Conservation (phyloP, 495 filamentous ascomycete genomes). For the Daldinia decipiens region DNA sequence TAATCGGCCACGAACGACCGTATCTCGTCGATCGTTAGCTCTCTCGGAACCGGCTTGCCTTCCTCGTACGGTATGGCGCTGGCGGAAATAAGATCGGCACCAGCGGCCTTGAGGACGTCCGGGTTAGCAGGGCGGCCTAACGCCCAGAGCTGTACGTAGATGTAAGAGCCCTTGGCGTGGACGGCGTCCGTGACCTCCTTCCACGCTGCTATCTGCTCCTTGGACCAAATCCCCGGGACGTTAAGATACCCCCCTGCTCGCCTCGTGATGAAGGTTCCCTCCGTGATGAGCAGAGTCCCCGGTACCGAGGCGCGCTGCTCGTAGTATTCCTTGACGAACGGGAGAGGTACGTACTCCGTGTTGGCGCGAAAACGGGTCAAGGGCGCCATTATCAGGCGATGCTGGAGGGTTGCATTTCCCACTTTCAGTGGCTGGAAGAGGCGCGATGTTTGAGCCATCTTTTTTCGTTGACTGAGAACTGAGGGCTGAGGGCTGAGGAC, state of each 20-base stretch:
- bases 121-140: slow-evolving; percentile 49
- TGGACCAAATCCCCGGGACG: slow-evolving; percentile 66
- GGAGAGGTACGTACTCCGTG: slow-evolving; percentile 58
- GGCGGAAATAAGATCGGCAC: slow-evolving; percentile 53
- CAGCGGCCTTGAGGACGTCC: slow-evolving; percentile 48
- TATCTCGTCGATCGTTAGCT: slow-evolving; percentile 67
- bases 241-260: slow-evolving; percentile 52
- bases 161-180: slow-evolving; percentile 67
- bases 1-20: slow-evolving; percentile 59
- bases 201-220: slow-evolving; percentile 68
- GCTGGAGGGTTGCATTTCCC: slow-evolving; percentile 49
- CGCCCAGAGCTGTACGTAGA: slow-evolving; percentile 70
- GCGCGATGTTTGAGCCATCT: slow-evolving; percentile 34
- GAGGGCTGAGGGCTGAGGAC: background rate
- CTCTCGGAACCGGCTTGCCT: slow-evolving; percentile 55
- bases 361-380: slow-evolving; percentile 59
- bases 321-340: slow-evolving; percentile 65
- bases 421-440: slow-evolving; percentile 57
- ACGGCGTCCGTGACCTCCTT: slow-evolving; percentile 67
- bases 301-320: slow-evolving; percentile 65
- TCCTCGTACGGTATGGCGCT: slow-evolving; percentile 58
- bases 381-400: slow-evolving; percentile 59
- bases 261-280: slow-evolving; percentile 63
- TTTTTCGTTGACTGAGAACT: background rate
- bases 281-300: slow-evolving; percentile 70